Percentiles rank a stretch among this genome's conserved stretches.
Conservation (phyloP, 805 yeast species). For the Zygoascus biomembranicola region DNA sequence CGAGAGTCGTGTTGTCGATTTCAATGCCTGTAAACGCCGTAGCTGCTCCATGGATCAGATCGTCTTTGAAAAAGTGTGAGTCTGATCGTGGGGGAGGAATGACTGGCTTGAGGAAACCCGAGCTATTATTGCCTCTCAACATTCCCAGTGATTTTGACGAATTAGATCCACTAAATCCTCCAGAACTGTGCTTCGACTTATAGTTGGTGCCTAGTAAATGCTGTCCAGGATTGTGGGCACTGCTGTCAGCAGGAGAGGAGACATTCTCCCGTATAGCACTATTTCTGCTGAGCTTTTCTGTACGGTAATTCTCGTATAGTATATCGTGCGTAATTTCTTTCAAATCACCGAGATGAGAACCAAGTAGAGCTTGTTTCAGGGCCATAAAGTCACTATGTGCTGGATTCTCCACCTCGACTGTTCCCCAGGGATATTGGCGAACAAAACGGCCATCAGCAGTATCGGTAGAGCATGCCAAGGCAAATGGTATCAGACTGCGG, state of each 20-base stretch:
- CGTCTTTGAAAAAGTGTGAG: neutral
- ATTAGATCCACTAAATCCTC: neutral
- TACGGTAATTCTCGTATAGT: slow-evolving; percentile 70
- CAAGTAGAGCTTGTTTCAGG: slow-evolving; percentile 58
- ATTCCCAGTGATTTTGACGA: slow-evolving; percentile 28
- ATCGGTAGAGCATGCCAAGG: slow-evolving; percentile 47
- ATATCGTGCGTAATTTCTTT: slow-evolving; percentile 73
- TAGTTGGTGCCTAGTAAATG: neutral
- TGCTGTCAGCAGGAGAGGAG: neutral
- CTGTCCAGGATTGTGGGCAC: neutral
- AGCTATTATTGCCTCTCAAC: slow-evolving; percentile 16
- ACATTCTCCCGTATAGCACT: too few species aligned
- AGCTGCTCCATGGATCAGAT: neutral
- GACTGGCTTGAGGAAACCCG: neutral
- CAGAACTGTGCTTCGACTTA: neutral
- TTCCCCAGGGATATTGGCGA: slow-evolving; percentile 57
- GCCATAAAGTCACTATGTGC: slow-evolving; percentile 27
- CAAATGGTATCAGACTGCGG: slow-evolving; percentile 48
- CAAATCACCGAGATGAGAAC: slow-evolving; percentile 69
- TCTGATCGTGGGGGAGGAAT: neutral
- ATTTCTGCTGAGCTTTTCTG: slow-evolving; percentile 45
- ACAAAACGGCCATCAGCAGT: slow-evolving; percentile 32
- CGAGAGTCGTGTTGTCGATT: neutral
- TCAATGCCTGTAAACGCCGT: neutral
- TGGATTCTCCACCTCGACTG: slow-evolving; percentile 34